Base-by-base conservation (phyloP, 495 filamentous ascomycete species). In the Chaetomium tenue region DNA sequence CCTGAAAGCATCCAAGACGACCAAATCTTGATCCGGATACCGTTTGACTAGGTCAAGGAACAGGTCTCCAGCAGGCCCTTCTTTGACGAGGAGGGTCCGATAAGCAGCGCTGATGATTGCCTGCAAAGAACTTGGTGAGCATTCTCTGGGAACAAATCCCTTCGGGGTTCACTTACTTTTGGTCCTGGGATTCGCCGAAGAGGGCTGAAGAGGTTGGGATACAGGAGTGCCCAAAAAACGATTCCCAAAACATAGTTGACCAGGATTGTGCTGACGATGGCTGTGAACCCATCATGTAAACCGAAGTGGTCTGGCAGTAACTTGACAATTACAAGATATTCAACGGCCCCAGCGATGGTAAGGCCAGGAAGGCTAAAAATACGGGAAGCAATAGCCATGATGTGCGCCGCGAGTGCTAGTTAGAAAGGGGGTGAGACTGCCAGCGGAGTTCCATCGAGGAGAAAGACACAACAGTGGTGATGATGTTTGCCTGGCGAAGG, bases 221-320 rank as follows among this genome's bases (percentile, higher is more conserved):
- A 60, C 42, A 60, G 8, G 48, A 60, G 13, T 12, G 25, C 57
- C 57, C 57, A 60, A n/a, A 60, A 60, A 25, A 60, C 50, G 57
- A 60, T 9, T 15, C 57, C 57, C 42, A 60, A 60, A 42, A 25
- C 57, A 48, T 60, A 60, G 42, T 60, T 60, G 57, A 50, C 42
- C 57, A 60, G 20, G 25, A 60, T 47, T 7, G 44, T 37, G 6
- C 57, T 23, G 33, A 20, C 42, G 16, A 50, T 16, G 3, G 44
- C 26, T 6, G 44, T 50, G 57, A 50, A 48, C 6, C 57, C 42
- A 37, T 18, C 33, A 33, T 60, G 44, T 15, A 44, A n/a, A 18
- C 26, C 20, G 40, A 48, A 20, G 26, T 60, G 50, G 16, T 60
- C 42, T 22, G 57, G 57, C 1, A 15, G 37, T 20, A 60, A 18